phyloP scores from a whole-genome alignment of 1,139 yeast genomes.

The Debaryomyces robertsiae region DNA sequence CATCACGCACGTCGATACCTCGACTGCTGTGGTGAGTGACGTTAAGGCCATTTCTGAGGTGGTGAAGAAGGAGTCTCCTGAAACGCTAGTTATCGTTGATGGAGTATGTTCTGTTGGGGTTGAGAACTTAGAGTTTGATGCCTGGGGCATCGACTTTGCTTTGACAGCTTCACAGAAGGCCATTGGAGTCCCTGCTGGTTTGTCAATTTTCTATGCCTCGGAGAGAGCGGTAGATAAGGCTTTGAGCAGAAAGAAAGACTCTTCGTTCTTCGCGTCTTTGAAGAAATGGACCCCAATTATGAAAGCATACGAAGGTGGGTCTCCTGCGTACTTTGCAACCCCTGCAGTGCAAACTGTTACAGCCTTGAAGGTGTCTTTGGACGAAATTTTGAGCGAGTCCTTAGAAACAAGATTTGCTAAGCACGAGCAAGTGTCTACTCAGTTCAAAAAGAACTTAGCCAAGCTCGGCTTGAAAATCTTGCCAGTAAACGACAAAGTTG shows the following conservation, averaged over 20 bases:
- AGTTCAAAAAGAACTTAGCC: constrained; percentile 61
- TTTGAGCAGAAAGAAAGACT: constrained; percentile 53
- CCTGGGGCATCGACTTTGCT: constrained; percentile 88
- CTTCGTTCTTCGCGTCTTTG: constrained; percentile 73
- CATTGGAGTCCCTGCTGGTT: constrained; percentile 91
- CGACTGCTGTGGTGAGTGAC: constrained; percentile 86
- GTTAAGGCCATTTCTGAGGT: constrained; percentile 63
- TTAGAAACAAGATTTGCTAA: constrained; percentile 64
- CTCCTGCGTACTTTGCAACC: constrained; percentile 88
- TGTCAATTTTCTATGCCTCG: constrained; percentile 76
- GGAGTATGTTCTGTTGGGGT: constrained; percentile 95
- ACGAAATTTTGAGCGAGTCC: constrained; percentile 63
- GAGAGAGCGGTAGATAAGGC: constrained; percentile 72
- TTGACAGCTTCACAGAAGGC: constrained; percentile 96
- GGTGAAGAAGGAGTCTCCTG: constrained; percentile 70
- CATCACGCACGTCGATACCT: constrained; percentile 94
- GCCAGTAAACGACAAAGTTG: constrained; percentile 58
- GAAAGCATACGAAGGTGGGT: constrained; percentile 82
- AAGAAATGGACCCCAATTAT: constrained; percentile 88
- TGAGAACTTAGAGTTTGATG: constrained; percentile 81
- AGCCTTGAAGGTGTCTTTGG: constrained; percentile 76
- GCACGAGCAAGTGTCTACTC: constrained; percentile 63
- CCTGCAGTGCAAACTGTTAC: constrained; percentile 88
- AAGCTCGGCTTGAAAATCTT: constrained; percentile 69
- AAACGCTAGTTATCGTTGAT: constrained; percentile 82